phyloP scores from a whole-genome alignment of 768 basidiomycete species.

The Candolleomyces efflorescens region DNA sequence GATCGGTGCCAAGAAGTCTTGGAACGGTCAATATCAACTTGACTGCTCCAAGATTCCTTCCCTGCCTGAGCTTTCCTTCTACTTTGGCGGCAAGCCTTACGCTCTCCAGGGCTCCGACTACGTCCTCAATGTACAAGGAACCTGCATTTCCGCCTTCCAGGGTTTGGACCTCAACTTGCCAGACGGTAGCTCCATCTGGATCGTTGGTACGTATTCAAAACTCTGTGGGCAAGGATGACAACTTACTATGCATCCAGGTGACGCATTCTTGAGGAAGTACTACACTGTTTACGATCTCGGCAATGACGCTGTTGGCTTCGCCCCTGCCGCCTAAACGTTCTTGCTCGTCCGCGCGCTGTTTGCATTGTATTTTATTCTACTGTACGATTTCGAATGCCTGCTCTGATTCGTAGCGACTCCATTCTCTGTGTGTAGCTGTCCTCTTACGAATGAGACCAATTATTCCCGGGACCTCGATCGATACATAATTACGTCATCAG shows the following conservation, averaged over 20 bases:
- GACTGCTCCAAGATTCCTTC: conserved; percentile 82
- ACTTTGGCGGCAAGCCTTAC: conserved; percentile 78
- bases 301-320: conserved; percentile 81
- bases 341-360: not conserved
- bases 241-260: conserved; percentile 40
- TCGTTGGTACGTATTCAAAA: conserved; percentile 54
- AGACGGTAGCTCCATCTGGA: conserved; percentile 72
- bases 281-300: conserved; percentile 88
- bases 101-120: conserved; percentile 82
- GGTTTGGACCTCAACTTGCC: conserved; percentile 87
- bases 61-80: conserved; percentile 82
- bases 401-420: too few species aligned
- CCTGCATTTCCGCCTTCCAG: conserved; percentile 92
- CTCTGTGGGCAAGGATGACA: not conserved
- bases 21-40: conserved; percentile 94
- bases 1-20: conserved; percentile 91
- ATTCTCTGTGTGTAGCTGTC: not conserved
- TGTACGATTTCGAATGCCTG: too few species aligned
- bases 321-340: conserved; percentile 25
- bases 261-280: conserved; percentile 89
- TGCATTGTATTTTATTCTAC: not conserved
- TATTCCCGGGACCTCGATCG: too few species aligned
- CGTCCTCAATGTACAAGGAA: conserved; percentile 83
- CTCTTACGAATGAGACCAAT: not conserved
- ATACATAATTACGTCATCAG: too few species aligned